Evolutionary conservation across 345 rosid species (phyloP), one percentile per base, ranked within the genome.

Genomic region (Aquilaria yunnanensis): DNA sequence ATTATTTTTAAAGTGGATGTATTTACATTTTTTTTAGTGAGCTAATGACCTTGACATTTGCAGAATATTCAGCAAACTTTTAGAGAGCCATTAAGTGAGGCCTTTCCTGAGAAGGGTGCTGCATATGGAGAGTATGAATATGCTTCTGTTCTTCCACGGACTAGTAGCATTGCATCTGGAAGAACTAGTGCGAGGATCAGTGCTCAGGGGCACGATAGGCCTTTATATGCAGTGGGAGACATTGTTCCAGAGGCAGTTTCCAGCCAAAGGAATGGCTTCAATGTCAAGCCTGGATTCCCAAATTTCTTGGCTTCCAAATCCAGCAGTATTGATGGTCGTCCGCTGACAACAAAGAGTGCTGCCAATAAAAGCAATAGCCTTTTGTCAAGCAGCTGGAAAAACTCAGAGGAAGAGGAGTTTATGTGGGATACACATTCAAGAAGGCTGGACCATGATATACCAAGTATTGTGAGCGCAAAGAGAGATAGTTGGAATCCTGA

Each of bases 391-490:
- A 88, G 83, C 88, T 90, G 96, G 97, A 90, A 88, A 70, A 88
- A 88, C 72, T 88, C 96, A 4, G 97, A 90, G 80, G 97, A 94
- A 75, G 97, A 94, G 71, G 97, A 94, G 76, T 94, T 85, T 72
- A 77, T 85, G 85, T 94, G 99, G 99, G 99, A 94, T 13, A 82
- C 84, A 82, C 92, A 83, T 63, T 79, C 96, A 59, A 80, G 92
- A 68, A 67, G 81, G 61, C 72, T 85, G 12, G 87, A 84, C 70
- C 80, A 80, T n/a, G 85, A 80, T 65, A 72, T 73, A 54, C 64
- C 75, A 62, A 71, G 55, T 67, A 61, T 77, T 63, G 64, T 86
- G 43, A 73, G 70, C 73, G 62, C 81, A 13, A 81, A 79, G 74
- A 85, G 78, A 64, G 96, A 83, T 57, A 65, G 2, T 32, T 80